Percentiles rank a stretch among this genome's conserved stretches.
Evolutionary conservation across 2,329 filamentous ascomycete species (phyloP).

Genomic region (Phyllosticta citribraziliensis): DNA sequence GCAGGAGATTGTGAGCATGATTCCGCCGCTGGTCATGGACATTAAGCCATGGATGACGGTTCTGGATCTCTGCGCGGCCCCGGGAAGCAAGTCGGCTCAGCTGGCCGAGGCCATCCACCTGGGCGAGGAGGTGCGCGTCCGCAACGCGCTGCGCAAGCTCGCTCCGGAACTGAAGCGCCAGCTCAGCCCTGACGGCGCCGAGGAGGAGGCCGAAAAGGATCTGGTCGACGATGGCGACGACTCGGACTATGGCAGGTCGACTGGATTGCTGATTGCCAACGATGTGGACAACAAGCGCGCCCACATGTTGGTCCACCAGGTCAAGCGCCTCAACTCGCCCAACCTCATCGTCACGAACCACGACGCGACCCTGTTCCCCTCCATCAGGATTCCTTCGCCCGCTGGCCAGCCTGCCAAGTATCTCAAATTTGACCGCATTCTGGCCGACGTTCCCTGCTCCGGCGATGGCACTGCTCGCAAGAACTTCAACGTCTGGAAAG

Average conservation of each 20-base stretch:
- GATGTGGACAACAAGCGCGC: constrained; percentile 94
- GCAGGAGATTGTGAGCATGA: constrained; percentile 98
- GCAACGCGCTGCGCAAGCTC: constrained; percentile 56
- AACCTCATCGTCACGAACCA: constrained; percentile 97
- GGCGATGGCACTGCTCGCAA: constrained; percentile 91
- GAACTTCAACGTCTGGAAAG: constrained; percentile 88
- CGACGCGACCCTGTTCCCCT: constrained; percentile 91
- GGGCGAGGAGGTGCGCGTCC: constrained; percentile 81
- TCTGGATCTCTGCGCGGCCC: constrained; percentile 90
- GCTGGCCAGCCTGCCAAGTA: constrained; percentile 53
- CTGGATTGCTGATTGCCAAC: constrained; percentile 87
- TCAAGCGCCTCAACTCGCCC: constrained; percentile 92
- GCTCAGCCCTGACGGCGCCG: constrained; percentile 36
- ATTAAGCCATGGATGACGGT: constrained; percentile 85
- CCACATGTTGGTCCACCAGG: constrained; percentile 95
- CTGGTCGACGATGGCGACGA: constrained; percentile 30
- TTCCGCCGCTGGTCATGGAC: constrained; percentile 88
- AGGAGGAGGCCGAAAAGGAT: constrained; percentile 17
- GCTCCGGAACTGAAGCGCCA: constrained; percentile 52
- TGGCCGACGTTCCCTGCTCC: constrained; percentile 94
- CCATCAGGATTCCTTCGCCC: constrained; percentile 67
- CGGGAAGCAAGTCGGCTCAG: constrained; percentile 94
- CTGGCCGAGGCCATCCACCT: constrained; percentile 87
- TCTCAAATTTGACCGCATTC: constrained; percentile 91
- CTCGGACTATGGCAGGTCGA: constrained; percentile 73